These are phyloP conservation scores for Podaxis carcinomalis DNA, from an alignment of 768 basidiomycete species.

Conservation along the genomic window DNA sequence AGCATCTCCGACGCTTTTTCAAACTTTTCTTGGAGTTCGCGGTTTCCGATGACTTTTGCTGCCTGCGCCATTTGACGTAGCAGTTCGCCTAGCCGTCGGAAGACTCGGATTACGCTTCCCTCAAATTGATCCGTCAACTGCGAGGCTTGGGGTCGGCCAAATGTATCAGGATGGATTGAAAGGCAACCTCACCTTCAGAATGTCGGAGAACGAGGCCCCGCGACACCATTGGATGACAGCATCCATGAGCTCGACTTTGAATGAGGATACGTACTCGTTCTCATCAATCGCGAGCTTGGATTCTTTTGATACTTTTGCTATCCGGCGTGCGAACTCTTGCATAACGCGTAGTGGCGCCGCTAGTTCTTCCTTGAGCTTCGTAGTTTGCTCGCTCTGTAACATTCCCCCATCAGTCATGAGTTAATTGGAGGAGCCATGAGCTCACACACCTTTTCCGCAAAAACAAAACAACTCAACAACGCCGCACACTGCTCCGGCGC, in stretches of 20 bases:
- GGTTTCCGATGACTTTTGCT: constrained; percentile 95
- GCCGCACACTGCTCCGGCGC: constrained; percentile 91
- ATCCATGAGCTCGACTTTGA: constrained; percentile 99
- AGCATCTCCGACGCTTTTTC: constrained; percentile 90
- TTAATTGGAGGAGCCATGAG: not conserved
- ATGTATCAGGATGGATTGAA: not conserved
- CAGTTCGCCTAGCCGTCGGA: constrained; percentile 90
- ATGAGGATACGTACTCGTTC: constrained; percentile 92
- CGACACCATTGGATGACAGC: constrained; percentile 97
- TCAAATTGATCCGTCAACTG: constrained; percentile 97
- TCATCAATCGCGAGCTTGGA: constrained; percentile 86
- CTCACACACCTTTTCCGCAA: constrained; percentile 79
- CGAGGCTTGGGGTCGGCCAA: not conserved
- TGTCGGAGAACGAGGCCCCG: constrained; percentile 94
- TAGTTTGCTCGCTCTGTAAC: constrained; percentile 74
- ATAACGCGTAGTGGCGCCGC: constrained; percentile 89
- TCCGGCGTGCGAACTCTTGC: constrained; percentile 93
- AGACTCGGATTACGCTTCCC: constrained; percentile 93
- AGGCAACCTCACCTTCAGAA: constrained; percentile 72
- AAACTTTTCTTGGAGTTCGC: constrained; percentile 91
- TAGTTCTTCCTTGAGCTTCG: constrained; percentile 89
- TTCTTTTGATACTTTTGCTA: constrained; percentile 96
- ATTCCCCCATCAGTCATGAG: not conserved
- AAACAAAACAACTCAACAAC: constrained; percentile 96
- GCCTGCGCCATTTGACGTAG: constrained; percentile 95